Evolutionary conservation across 805 yeast species (phyloP), one percentile per base, ranked within the genome.

Genomic region (Candida nitratophila): DNA sequence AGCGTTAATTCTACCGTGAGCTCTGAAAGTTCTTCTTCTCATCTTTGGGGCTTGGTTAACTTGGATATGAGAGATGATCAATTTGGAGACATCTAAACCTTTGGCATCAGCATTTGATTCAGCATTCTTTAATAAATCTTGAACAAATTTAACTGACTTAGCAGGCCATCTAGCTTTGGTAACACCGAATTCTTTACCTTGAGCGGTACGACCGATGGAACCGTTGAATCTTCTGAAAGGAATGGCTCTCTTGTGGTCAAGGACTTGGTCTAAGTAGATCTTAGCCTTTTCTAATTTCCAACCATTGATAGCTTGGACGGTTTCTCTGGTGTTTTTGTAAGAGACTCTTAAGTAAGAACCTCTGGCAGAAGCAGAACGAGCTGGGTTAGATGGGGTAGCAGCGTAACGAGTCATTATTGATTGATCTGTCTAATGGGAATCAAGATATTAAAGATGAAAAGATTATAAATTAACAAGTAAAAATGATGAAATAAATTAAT

Each of bases 131-230:
- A 93, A 82, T 71, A 93, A 83, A 71, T 88, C 96, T 71, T 85
- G 83, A 68, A 93, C 76, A 76, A 86, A 89, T 77, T 88, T 86
- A 73, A 93, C 97, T 55, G 96, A 86, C 85, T 93, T 93, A 57
- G 81, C 96, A 69, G 99, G 99, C 99, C 99, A 93, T 88, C 99
- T 90, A 64, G 99, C 99, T 79, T 86, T 90, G 83, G 96, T 88
- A 70, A 90, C 96, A 77, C 98, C 98, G 68, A 91, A 93, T 81
- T 93, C 99, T 79, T 93, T 91, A 79, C 96, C 99, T 79, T 93
- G 99, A 63, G 95, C 96, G 65, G 99, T 89, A 80, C 99, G 86
- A 74, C 99, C 99, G 66, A 87, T 90, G 64, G 96, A 86, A 60
- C 85, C 80, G 81, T 86, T 85, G 79, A 79, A 91, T 81, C 96